These are phyloP conservation scores for Trametes cubensis DNA, from an alignment of 768 basidiomycete genomes.

Conservation along the genomic window DNA sequence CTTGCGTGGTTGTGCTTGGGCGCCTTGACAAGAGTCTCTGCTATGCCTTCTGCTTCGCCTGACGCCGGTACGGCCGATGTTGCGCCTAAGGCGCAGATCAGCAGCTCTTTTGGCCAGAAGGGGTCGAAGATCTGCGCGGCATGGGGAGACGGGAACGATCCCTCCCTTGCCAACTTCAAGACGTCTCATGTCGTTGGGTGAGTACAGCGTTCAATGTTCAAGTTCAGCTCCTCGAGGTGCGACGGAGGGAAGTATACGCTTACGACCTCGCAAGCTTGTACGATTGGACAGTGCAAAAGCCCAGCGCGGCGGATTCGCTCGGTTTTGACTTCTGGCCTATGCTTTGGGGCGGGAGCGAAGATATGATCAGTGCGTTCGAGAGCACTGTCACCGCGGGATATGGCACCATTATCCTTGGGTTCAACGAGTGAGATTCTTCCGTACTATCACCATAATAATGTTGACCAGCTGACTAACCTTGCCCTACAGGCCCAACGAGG, in stretches of 20 bases:
- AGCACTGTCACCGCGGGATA: constrained; percentile 52
- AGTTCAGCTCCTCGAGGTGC: no score
- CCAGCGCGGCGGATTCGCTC: constrained; percentile 41
- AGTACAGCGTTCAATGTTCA: constrained; percentile 12
- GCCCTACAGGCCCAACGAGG: constrained; percentile 66
- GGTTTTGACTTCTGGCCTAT: constrained; percentile 64
- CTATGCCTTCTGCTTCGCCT: no score
- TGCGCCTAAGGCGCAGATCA: background rate
- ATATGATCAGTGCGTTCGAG: constrained; percentile 44
- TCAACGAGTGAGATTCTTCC: constrained; percentile 67
- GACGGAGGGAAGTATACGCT: background rate
- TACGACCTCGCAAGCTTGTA: constrained; percentile 47
- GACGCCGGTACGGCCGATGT: no score
- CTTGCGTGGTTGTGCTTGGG: no score
- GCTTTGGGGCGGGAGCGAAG: constrained; percentile 67
- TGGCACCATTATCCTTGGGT: constrained; percentile 52
- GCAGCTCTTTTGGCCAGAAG: constrained; percentile 3
- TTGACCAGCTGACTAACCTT: no score
- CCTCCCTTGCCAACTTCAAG: constrained; percentile 53
- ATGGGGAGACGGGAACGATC: constrained; percentile 62
- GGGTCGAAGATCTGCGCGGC: constrained; percentile 60
- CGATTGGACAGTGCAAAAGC: constrained; percentile 63
- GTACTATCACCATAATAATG: background rate
- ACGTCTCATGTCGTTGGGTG: constrained; percentile 49
- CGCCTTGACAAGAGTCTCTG: no score